Evolutionary conservation across 1,284 basidiomycete genomes (phyloP).

Genomic region (Trametes sp.): DNA sequence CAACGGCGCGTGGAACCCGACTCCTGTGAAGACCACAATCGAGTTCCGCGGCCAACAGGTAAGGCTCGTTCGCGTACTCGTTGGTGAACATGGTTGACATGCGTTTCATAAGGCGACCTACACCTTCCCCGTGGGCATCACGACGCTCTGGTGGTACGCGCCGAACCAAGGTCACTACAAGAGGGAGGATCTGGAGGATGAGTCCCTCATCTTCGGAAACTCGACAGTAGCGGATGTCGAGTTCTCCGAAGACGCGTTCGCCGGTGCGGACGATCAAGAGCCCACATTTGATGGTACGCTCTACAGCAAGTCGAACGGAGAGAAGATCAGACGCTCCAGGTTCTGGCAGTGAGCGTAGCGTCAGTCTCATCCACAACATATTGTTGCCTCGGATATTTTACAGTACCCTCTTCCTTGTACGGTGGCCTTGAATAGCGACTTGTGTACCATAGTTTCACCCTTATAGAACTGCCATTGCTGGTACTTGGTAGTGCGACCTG

Average conservation of each 20-base stretch:
- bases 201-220: slow-evolving; percentile 15
- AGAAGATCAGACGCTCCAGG: slow-evolving; percentile 9
- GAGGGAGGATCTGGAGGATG: slow-evolving; percentile 14
- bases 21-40: slow-evolving; percentile 68
- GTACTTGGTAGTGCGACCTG: too few species aligned
- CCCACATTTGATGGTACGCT: background rate
- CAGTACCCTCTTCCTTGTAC: too few species aligned
- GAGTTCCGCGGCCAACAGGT: slow-evolving; percentile 75
- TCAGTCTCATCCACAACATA: too few species aligned
- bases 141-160: slow-evolving; percentile 56
- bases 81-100: background rate
- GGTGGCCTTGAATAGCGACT: too few species aligned
- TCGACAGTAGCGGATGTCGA: slow-evolving; percentile 7
- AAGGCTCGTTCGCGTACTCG: background rate
- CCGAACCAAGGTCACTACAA: slow-evolving; percentile 32
- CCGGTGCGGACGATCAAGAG: background rate
- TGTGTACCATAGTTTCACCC: too few species aligned
- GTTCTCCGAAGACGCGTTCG: background rate
- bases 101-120: slow-evolving; percentile 56
- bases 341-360: slow-evolving; percentile 4
- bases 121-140: slow-evolving; percentile 72
- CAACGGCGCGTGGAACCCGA: slow-evolving; percentile 64
- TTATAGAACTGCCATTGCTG: too few species aligned
- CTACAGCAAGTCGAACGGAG: slow-evolving; percentile 20
- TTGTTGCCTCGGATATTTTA: background rate